Evolutionary conservation across 805 yeast species (phyloP).

Genomic region (Metschnikowia koreensis): DNA sequence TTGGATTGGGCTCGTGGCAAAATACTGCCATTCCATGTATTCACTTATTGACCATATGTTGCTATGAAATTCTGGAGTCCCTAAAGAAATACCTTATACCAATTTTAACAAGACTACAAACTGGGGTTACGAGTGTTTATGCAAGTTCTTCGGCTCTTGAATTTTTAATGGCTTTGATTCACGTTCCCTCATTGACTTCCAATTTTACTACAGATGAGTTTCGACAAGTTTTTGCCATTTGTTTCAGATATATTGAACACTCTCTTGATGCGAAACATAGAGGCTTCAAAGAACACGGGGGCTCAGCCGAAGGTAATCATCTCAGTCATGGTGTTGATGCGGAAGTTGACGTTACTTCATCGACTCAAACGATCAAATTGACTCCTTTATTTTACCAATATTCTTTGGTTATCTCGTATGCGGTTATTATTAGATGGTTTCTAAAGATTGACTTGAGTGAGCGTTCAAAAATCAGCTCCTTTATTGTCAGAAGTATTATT

Average conservation of each 20-base stretch:
- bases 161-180: constrained; percentile 63
- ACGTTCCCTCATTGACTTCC: constrained; percentile 64
- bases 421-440: constrained; percentile 70
- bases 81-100: constrained; percentile 65
- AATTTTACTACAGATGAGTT: constrained; percentile 76
- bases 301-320: background rate
- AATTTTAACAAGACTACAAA: constrained; percentile 72
- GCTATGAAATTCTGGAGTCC: constrained; percentile 76
- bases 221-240: constrained; percentile 78
- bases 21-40: constrained; percentile 75
- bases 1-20: constrained; percentile 72
- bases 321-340: constrained; percentile 44
- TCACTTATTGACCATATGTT: constrained; percentile 70
- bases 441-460: constrained; percentile 58
- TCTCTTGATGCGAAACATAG: constrained; percentile 50
- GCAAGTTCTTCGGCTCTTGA: constrained; percentile 76
- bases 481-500: constrained; percentile 56
- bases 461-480: constrained; percentile 59
- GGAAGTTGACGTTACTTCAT: constrained; percentile 52
- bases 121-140: constrained; percentile 65
- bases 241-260: constrained; percentile 74
- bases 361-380: constrained; percentile 46
- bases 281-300: constrained; percentile 12
- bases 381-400: constrained; percentile 58
- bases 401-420: constrained; percentile 60